phyloP scores from a whole-genome alignment of 352 stramenopile species.

The Phytopythium vexans region DNA sequence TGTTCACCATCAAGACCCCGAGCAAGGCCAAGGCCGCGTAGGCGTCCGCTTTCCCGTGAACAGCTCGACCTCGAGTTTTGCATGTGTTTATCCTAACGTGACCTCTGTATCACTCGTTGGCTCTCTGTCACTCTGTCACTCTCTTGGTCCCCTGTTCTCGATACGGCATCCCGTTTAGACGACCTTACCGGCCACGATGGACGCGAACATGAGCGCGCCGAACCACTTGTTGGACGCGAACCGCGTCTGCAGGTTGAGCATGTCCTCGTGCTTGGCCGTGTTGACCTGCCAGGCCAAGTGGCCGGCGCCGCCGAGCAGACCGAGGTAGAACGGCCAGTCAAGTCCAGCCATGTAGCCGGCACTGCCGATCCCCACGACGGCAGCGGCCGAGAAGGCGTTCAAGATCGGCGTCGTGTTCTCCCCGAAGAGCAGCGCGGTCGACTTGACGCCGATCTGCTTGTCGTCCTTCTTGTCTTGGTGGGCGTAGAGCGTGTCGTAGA shows the following conservation, averaged over 20 bases:
- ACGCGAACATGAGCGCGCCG: conserved; percentile 79
- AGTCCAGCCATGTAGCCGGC: conserved; percentile 80
- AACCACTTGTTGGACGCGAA: conserved; percentile 95
- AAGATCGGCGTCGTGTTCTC: conserved; percentile 93
- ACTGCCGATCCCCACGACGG: conserved; percentile 60
- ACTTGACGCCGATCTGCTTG: conserved; percentile 93
- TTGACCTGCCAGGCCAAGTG: conserved; percentile 98
- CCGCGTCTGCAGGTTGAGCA: conserved; percentile 89
- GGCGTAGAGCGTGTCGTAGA: conserved; percentile 99
- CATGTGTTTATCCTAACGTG: neutral
- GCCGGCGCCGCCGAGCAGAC: conserved; percentile 77
- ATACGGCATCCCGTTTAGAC: conserved; percentile 20
- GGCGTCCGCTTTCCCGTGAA: neutral
- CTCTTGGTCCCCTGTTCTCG: neutral
- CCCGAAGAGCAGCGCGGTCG: conserved; percentile 95
- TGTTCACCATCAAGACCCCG: conserved; percentile 68
- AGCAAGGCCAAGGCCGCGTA: conserved; percentile 24
- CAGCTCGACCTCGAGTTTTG: neutral
- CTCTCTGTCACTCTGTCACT: neutral
- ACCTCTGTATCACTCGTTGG: neutral
- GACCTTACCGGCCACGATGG: conserved; percentile 75
- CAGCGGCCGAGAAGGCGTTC: conserved; percentile 72
- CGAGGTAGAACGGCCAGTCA: conserved; percentile 88
- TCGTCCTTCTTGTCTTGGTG: conserved; percentile 99
- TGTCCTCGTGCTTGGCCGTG: conserved; percentile 93